Evolutionary conservation across 805 yeast species (phyloP).

Genomic region (Vanderwaltozyma tropicalis): DNA sequence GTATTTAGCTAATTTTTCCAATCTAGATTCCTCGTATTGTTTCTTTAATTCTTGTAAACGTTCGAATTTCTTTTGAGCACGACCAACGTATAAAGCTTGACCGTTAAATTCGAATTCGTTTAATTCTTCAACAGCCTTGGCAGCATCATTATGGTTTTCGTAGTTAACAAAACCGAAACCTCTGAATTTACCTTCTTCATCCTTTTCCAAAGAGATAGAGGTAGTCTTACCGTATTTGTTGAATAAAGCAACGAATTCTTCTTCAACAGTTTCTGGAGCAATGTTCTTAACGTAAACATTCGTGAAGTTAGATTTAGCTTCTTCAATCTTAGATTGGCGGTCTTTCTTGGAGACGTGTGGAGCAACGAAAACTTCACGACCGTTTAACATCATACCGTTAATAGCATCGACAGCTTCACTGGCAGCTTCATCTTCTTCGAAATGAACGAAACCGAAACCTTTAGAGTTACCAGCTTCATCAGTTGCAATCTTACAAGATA

Average conservation of each 20-base stretch:
- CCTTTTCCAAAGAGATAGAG: slow-evolving; percentile 71
- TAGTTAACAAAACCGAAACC: slow-evolving; percentile 96
- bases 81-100: slow-evolving; percentile 84
- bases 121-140: slow-evolving; percentile 82
- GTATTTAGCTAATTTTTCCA: slow-evolving; percentile 85
- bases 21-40: slow-evolving; percentile 84
- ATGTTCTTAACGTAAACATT: slow-evolving; percentile 93
- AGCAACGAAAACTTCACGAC: slow-evolving; percentile 91
- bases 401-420: slow-evolving; percentile 91
- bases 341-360: slow-evolving; percentile 87
- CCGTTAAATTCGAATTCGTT: slow-evolving; percentile 81
- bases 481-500: slow-evolving; percentile 95
- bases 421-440: slow-evolving; percentile 87
- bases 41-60: slow-evolving; percentile 91
- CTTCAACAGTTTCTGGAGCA: slow-evolving; percentile 56
- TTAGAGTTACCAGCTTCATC: slow-evolving; percentile 86
- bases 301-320: slow-evolving; percentile 85
- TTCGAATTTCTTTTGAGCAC: slow-evolving; percentile 98
- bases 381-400: slow-evolving; percentile 96
- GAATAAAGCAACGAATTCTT: slow-evolving; percentile 64
- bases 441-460: slow-evolving; percentile 97
- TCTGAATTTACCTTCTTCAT: slow-evolving; percentile 77
- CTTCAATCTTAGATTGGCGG: slow-evolving; percentile 88
- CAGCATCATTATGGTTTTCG: slow-evolving; percentile 79
- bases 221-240: slow-evolving; percentile 68